A percentile compares a stretch with the other conserved stretches of the same genome.
These are phyloP conservation scores for Liquidambar formosana DNA, from an alignment of 164 flowering plant genomes.

Conservation along the genomic window DNA sequence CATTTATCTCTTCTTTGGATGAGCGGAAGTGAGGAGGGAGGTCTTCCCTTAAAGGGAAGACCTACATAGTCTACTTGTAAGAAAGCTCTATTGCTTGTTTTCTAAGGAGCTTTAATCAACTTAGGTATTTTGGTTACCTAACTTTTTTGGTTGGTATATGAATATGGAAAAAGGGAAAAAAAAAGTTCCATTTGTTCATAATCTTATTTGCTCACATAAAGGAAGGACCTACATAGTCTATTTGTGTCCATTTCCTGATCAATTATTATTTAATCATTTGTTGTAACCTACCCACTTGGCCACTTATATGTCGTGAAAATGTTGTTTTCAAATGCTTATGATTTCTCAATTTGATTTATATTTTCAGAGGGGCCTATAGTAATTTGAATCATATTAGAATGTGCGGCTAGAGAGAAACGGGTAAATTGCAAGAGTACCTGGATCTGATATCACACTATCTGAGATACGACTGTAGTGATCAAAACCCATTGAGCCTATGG, in stretches of 20 bases:
- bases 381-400: neutral
- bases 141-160: neutral
- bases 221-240: neutral
- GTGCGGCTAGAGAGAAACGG: neutral
- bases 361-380: neutral
- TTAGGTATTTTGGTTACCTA: neutral
- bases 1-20: neutral
- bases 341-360: neutral
- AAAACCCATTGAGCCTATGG: conserved; percentile 20
- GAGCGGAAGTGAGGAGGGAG: neutral
- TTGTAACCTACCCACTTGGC: neutral
- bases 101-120: neutral
- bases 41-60: neutral
- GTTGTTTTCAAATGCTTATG: neutral
- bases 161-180: neutral
- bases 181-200: neutral
- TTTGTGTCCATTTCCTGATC: neutral
- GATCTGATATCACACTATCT: neutral
- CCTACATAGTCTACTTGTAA: neutral
- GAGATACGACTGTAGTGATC: neutral
- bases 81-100: neutral
- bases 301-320: neutral
- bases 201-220: neutral
- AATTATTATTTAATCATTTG: neutral
- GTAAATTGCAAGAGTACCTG: neutral